Evolutionary conservation across 228 moss, liverwort and hornwort species (phyloP).

Genomic region (Sphagnum magellanicum): DNA sequence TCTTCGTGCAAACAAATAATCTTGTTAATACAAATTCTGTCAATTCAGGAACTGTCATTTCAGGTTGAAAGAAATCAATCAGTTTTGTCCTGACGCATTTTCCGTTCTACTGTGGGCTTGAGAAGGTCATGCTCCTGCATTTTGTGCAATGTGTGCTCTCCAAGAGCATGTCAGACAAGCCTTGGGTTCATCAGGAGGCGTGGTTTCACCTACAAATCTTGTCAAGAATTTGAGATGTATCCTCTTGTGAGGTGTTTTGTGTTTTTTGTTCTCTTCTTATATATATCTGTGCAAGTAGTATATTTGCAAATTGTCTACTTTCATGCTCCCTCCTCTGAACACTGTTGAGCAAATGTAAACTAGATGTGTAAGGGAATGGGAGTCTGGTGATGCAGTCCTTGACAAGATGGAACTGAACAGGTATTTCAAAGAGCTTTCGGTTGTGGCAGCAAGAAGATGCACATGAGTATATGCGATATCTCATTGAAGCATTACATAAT

Average conservation of each 20-base stretch:
- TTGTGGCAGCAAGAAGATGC: slow-evolving; percentile 88
- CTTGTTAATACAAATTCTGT: too few species aligned
- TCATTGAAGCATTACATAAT: slow-evolving; percentile 73
- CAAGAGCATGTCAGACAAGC: slow-evolving; percentile 72
- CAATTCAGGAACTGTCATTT: too few species aligned
- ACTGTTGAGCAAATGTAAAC: too few species aligned
- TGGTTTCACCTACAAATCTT: slow-evolving; percentile 56
- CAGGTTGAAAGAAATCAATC: too few species aligned
- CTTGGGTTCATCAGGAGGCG: slow-evolving; percentile 44
- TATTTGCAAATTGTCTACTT: too few species aligned
- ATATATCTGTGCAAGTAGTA: too few species aligned
- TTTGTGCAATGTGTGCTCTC: slow-evolving; percentile 70
- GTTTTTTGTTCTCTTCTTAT: too few species aligned
- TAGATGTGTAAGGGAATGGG: too few species aligned
- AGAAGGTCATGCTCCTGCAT: slow-evolving; percentile 63
- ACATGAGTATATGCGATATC: slow-evolving; percentile 77
- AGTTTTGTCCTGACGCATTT: too few species aligned
- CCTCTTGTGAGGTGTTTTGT: background rate
- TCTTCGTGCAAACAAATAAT: too few species aligned
- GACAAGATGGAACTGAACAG: slow-evolving; percentile 22
- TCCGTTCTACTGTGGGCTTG: too few species aligned
- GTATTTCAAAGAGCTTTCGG: slow-evolving; percentile 58
- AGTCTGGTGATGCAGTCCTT: slow-evolving; percentile 10
- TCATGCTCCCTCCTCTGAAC: too few species aligned
- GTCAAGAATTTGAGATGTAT: slow-evolving; percentile 81